Evolutionary conservation across 805 yeast species (phyloP), one percentile per base, ranked within the genome.

Genomic region (Blastobotrys peoriensis): DNA sequence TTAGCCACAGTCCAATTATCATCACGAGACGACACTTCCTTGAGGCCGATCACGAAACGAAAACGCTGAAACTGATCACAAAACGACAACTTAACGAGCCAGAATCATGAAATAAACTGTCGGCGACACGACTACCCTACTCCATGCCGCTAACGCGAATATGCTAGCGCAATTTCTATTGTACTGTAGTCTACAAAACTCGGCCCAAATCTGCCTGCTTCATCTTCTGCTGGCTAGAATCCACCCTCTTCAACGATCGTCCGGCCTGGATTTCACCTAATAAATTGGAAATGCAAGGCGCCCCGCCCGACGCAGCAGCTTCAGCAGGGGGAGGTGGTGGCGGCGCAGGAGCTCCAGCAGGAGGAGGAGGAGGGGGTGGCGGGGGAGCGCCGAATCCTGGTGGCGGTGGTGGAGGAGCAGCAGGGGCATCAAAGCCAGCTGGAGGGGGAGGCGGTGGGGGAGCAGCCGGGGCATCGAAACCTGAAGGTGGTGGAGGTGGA

Each of bases 351-450:
- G 63, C 49, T n/a, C 66, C 60, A 6, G 68, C 51, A 4, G 61
- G 48, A 4, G 61, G 55, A 5, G 64, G 58, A 23, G 67, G 62
- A 3, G 62, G 57, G 21, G 56, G 57, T 2, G 62, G 57, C 4
- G 70, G 67, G 4, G 71, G 61, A n/a, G n/a, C n/a, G n/a, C n/a
- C n/a, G n/a, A n/a, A n/a, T n/a, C n/a, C n/a, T 5, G 66, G 57
- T 3, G 64, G 61, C 4, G 71, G 71, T 15, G 69, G 55, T 10
- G 75, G 71, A 9, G 78, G 73, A 2, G 76, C 68, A 2, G 36
- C 17, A 6, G 36, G 65, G 55, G 19, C 41, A 8, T 13, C 30
- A 25, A 13, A 25, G 30, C n/a, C n/a, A n/a, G n/a, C 34, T 25
- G 61, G 54, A 18, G 57, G 58, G 4, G 62, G 53, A 39, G 63